Evolutionary conservation across 192 early-diverging fungal genomes (phyloP).

Genomic region (Lobosporangium transversale): DNA sequence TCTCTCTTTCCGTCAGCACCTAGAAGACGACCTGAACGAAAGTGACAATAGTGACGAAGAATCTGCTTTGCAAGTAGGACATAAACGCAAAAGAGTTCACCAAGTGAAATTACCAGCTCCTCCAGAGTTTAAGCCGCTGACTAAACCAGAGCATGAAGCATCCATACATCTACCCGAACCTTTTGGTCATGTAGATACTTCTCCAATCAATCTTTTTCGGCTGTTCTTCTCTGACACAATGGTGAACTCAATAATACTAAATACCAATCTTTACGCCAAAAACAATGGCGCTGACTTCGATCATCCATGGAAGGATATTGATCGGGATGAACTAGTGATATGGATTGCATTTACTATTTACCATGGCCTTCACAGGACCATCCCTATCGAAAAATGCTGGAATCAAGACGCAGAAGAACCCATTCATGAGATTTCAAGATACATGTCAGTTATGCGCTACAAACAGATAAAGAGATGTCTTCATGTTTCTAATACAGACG

Average conservation of each 20-base stretch:
- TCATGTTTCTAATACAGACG: constrained; percentile 3
- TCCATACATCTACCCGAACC: not conserved
- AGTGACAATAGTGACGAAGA: not conserved
- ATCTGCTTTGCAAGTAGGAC: not conserved
- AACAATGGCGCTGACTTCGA: constrained; percentile 6
- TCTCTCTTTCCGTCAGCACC: constrained; percentile 1
- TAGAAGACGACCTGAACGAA: constrained; percentile 3
- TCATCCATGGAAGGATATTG: constrained; percentile 7
- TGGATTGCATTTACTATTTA: constrained; percentile 22
- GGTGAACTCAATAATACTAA: constrained; percentile 12
- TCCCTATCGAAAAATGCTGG: not conserved
- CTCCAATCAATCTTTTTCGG: constrained; percentile 17
- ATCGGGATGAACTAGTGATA: constrained; percentile 6
- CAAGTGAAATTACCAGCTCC: constrained; percentile 2
- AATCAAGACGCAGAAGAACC: not conserved
- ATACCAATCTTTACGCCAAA: constrained; percentile 20
- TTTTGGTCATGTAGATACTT: not conserved
- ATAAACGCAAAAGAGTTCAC: constrained; percentile 2
- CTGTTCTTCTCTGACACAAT: constrained; percentile 20
- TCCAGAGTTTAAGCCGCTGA: constrained; percentile 13
- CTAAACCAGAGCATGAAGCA: not conserved
- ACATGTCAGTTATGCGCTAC: constrained; percentile 11
- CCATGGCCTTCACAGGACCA: constrained; percentile 6
- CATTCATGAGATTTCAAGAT: constrained; percentile 8
- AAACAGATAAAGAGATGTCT: constrained; percentile 23